Percentiles rank a stretch among this genome's conserved stretches.
These are phyloP conservation scores for Melanomma pulvis-pyrius DNA, from an alignment of 495 filamentous ascomycete species.

Conservation along the genomic window DNA sequence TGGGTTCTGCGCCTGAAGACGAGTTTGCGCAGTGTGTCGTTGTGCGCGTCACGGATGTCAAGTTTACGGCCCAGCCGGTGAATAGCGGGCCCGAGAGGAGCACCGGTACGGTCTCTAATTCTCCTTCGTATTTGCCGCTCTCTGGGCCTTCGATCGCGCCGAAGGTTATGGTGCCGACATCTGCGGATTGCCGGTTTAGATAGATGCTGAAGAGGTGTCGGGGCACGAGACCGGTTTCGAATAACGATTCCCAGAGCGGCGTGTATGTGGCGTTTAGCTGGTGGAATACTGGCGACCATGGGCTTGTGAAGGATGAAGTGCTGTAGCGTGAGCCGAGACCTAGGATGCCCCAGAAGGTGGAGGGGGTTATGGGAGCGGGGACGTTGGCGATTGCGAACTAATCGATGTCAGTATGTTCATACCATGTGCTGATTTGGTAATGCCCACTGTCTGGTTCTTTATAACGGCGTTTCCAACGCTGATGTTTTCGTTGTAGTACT, in stretches of 20 bases:
- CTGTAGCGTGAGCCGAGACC: not conserved
- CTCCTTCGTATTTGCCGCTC: not conserved
- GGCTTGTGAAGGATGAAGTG: not conserved
- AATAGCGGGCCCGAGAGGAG: not conserved
- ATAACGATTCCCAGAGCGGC: conserved; percentile 6
- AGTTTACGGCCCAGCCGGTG: conserved; percentile 7
- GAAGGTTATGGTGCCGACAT: not conserved
- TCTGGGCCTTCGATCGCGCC: not conserved
- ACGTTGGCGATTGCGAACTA: not conserved
- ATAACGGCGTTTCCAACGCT: not conserved
- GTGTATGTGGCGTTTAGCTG: not conserved
- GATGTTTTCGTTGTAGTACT: conserved; percentile 11
- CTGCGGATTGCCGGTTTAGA: not conserved
- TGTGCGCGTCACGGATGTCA: not conserved
- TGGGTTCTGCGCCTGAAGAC: not conserved
- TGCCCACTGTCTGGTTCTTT: not conserved
- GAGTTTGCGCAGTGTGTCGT: not conserved
- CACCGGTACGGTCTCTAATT: conserved; percentile 7
- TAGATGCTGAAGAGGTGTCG: conserved; percentile 5
- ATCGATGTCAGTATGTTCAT: not conserved
- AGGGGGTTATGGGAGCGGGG: not conserved
- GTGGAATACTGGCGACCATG: not conserved
- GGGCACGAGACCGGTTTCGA: not conserved
- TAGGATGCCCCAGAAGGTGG: conserved; percentile 2
- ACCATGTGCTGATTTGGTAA: not conserved